Evolutionary conservation across 768 basidiomycete species (phyloP).

Genomic region (Phlegmacium glaucopus): DNA sequence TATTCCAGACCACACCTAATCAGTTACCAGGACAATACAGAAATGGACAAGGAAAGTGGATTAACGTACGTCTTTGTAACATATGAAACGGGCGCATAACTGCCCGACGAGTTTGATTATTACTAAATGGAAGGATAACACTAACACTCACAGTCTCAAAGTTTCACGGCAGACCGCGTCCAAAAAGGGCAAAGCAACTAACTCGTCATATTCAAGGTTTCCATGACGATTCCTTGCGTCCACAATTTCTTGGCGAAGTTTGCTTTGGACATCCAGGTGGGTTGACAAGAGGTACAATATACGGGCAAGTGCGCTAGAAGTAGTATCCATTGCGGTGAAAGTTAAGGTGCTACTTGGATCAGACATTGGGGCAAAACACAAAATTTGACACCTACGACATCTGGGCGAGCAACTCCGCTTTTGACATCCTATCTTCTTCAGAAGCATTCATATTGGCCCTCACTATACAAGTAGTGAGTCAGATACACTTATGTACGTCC

Average conservation of each 20-base stretch:
- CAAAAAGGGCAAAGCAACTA: slow-evolving; percentile 32
- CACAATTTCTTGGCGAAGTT: slow-evolving; percentile 18
- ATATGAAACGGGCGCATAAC: slow-evolving; percentile 20
- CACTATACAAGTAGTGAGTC: slow-evolving; percentile 23
- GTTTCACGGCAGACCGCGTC: slow-evolving; percentile 39
- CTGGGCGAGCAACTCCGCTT: slow-evolving; percentile 39
- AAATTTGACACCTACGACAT: slow-evolving; percentile 19
- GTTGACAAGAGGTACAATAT: slow-evolving; percentile 15
- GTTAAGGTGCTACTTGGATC: slow-evolving; percentile 15
- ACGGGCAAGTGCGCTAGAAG: slow-evolving; percentile 16
- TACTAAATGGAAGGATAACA: neutral
- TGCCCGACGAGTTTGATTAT: neutral
- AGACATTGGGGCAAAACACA: neutral
- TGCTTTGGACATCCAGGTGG: slow-evolving; percentile 18
- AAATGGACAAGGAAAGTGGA: neutral
- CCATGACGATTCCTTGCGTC: slow-evolving; percentile 18
- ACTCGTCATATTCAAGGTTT: slow-evolving; percentile 31
- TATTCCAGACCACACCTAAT: slow-evolving; percentile 1
- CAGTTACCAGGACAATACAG: neutral
- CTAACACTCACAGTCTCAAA: slow-evolving; percentile 26
- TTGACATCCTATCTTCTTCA: slow-evolving; percentile 27
- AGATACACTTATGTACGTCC: neutral
- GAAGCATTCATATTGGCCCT: slow-evolving; percentile 34
- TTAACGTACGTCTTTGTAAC: slow-evolving; percentile 15
- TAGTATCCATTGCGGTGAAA: slow-evolving; percentile 23